Base-by-base conservation (phyloP, 176 grass and related monocot genomes). In the Panicum miliaceum region DNA sequence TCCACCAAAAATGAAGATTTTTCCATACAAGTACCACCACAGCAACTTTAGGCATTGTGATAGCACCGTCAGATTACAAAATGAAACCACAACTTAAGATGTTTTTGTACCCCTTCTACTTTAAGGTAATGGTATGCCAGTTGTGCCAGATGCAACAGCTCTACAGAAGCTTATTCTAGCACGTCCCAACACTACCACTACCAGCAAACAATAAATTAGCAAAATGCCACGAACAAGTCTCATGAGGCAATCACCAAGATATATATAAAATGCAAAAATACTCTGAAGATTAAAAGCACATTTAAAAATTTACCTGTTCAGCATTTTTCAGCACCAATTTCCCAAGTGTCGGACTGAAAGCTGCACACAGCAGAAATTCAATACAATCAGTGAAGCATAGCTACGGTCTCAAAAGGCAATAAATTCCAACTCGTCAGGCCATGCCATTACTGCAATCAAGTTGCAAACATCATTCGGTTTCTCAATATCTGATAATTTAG, bases 261-360 rank as follows among this genome's bases (percentile, higher is more conserved):
- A 40, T 35, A n/a, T 29, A n/a, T 42, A 81, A 71, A 83, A 67
- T 58, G 5, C 4, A 4, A 77, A 35, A 86, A 50, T 12, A 38
- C 13, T 5, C 7, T 7, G 3, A 89, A 81, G 45, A 76, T 71
- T 53, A 12, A 7, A 29, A 81, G 13, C 4, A 41, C 4, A 40
- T 8, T 67, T 19, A 70, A 3, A 75, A 54, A 5, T 19, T 79
- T 61, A 98, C 96, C 96, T 95, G 96, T 8, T 93, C 72, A 75
- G 18, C 93, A 87, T 98, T 98, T 86, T 98, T 98, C 26, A 98
- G 77, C 60, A 98, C 89, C 81, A 98, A 29, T 87, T 80, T 95
- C 43, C 96, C 96, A 82, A 91, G 52, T 12, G 89, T 93, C 38
- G 91, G 91, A 41, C 80, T 59, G 64, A 98, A 29, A 76, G 81